Evolutionary conservation across 257 asterid species (phyloP).

Genomic region (Parsonsia alboflavescens): DNA sequence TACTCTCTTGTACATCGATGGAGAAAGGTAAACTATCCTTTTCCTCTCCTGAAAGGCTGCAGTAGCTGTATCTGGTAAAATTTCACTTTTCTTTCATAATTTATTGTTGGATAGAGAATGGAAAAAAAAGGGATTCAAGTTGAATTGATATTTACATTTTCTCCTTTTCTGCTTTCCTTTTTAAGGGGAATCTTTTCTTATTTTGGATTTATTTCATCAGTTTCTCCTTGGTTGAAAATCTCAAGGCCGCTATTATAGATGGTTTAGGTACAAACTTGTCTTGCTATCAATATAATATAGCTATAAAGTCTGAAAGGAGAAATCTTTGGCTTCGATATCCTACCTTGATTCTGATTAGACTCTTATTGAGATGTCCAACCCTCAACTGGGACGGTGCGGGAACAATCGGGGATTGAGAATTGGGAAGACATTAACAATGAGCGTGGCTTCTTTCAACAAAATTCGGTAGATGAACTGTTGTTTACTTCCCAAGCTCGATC

Average conservation of each 20-base stretch:
- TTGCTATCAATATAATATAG: neutral
- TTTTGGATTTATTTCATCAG: neutral
- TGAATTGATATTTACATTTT: too few species aligned
- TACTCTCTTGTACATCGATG: neutral
- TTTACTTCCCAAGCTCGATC: neutral
- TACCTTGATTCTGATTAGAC: too few species aligned
- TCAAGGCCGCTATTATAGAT: neutral
- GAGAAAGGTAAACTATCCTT: too few species aligned
- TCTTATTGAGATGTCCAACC: conserved; percentile 5
- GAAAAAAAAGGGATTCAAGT: too few species aligned
- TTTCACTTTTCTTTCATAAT: too few species aligned
- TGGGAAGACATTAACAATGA: conserved; percentile 13
- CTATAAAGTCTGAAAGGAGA: neutral
- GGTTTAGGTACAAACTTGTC: neutral
- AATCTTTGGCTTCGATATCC: neutral
- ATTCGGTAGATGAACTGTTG: neutral
- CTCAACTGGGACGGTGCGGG: neutral
- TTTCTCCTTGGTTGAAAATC: neutral
- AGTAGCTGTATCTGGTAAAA: too few species aligned
- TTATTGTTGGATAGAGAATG: too few species aligned
- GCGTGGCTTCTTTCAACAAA: conserved; percentile 14
- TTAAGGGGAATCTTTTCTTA: neutral
- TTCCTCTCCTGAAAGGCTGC: too few species aligned
- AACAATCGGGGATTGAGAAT: neutral
- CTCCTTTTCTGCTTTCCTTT: too few species aligned